These are phyloP conservation scores for Penicilliopsis zonata DNA, from an alignment of 495 filamentous ascomycete species.

Conservation along the genomic window DNA sequence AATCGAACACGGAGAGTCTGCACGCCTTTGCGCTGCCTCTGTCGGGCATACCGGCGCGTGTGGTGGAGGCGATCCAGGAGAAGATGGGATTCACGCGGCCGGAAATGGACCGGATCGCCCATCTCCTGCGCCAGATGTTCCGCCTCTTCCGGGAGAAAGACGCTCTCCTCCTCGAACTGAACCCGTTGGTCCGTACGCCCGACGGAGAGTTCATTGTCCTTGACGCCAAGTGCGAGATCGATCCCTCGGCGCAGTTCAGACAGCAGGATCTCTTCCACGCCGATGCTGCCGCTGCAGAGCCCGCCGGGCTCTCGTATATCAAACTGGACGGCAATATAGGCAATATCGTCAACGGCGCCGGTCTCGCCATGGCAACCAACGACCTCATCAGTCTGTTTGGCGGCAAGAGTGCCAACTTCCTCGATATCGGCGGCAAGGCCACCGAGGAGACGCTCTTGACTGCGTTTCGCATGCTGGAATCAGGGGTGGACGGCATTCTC, in stretches of 20 bases:
- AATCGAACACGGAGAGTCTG: slow-evolving; percentile 15
- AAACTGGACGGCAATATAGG: neutral
- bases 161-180: no score
- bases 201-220: no score
- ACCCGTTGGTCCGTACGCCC: no score
- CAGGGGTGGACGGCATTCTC: slow-evolving; percentile 61
- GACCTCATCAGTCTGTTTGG: slow-evolving; percentile 60
- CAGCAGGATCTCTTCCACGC: no score
- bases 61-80: slow-evolving; percentile 11
- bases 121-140: slow-evolving; percentile 15
- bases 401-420: slow-evolving; percentile 64
- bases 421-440: slow-evolving; percentile 86
- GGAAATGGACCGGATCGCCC: slow-evolving; percentile 10
- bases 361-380: slow-evolving; percentile 86
- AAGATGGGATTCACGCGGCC: slow-evolving; percentile 12
- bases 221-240: no score
- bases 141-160: slow-evolving; percentile 20
- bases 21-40: slow-evolving; percentile 15
- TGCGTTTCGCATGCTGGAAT: slow-evolving; percentile 64
- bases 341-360: slow-evolving; percentile 64
- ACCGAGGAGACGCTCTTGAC: slow-evolving; percentile 73
- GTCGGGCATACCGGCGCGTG: slow-evolving; percentile 12
- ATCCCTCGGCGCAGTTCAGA: no score
- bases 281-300: no score
- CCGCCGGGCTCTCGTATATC: no score